These are phyloP conservation scores for Dothideomycetes sp. DNA, from an alignment of 2,329 filamentous ascomycete genomes.

Conservation along the genomic window DNA sequence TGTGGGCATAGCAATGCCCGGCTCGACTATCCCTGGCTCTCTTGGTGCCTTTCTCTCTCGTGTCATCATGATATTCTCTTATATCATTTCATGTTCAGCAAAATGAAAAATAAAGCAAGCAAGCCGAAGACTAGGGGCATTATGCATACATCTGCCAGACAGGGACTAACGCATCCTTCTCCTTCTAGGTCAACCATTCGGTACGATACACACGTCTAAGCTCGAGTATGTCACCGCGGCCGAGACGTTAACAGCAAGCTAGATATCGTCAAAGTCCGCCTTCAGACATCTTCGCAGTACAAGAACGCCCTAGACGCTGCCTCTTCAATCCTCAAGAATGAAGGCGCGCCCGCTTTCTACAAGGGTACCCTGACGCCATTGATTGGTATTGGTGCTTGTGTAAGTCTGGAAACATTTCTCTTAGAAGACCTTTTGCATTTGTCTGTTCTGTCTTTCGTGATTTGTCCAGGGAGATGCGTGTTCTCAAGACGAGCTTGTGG, in stretches of 20 bases:
- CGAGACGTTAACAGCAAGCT: constrained; percentile 7
- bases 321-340: constrained; percentile 71
- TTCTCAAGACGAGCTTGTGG: no score
- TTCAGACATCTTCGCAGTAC: constrained; percentile 82
- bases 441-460: constrained; percentile 5
- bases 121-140: no score
- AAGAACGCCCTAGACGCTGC: constrained; percentile 70
- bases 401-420: no score
- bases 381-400: constrained; percentile 91
- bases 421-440: no score
- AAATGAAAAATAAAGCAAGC: no score
- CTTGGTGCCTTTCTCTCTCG: no score
- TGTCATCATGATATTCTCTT: no score
- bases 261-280: constrained; percentile 95
- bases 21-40: no score
- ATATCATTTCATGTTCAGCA: no score
- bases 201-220: constrained; percentile 32
- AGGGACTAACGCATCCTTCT: constrained; percentile 7
- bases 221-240: constrained; percentile 5
- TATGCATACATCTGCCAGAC: no score
- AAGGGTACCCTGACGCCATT: constrained; percentile 93
- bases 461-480: no score
- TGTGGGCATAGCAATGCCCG: no score
- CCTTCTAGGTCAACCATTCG: constrained; percentile 51
- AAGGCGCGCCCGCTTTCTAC: constrained; percentile 89